phyloP scores from a whole-genome alignment of 192 early-diverging fungal genomes.

The Backusella westeae region DNA sequence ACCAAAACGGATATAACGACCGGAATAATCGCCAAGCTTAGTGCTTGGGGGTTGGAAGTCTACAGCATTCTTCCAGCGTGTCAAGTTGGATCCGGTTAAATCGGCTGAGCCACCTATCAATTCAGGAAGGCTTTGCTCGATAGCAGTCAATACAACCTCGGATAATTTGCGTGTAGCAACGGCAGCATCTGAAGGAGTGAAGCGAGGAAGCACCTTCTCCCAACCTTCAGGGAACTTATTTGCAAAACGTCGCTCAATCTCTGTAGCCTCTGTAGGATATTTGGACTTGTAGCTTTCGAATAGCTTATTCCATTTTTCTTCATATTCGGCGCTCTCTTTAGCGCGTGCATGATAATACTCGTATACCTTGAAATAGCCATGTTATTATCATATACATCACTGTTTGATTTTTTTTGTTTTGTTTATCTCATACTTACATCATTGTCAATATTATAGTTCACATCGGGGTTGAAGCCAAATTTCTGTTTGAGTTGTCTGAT shows the following conservation, averaged over 20 bases:
- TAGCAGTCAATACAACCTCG: conserved; percentile 76
- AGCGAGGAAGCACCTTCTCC: conserved; percentile 70
- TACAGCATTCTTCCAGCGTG: conserved; percentile 86
- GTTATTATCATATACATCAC: neutral
- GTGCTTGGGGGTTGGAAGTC: conserved; percentile 85
- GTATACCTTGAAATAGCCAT: conserved; percentile 47
- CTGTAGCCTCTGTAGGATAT: conserved; percentile 64
- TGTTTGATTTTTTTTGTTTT: neutral
- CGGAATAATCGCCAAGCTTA: conserved; percentile 74
- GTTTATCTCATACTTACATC: conserved; percentile 44
- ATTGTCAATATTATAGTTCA: conserved; percentile 71
- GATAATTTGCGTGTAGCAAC: conserved; percentile 87
- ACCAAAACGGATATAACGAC: conserved; percentile 90
- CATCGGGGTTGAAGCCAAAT: conserved; percentile 81
- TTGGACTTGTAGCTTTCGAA: conserved; percentile 66
- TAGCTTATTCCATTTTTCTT: conserved; percentile 78
- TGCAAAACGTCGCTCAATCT: conserved; percentile 72
- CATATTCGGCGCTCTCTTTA: conserved; percentile 55
- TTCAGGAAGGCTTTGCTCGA: conserved; percentile 78
- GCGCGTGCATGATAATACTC: conserved; percentile 50
- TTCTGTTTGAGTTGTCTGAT: conserved; percentile 76
- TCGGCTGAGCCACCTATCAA: conserved; percentile 94
- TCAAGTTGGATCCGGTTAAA: conserved; percentile 93
- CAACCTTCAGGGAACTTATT: conserved; percentile 72
- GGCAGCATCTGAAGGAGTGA: conserved; percentile 71